Base-by-base conservation (phyloP, 495 filamentous ascomycete genomes). In the Sphaerosporella brunnea region DNA sequence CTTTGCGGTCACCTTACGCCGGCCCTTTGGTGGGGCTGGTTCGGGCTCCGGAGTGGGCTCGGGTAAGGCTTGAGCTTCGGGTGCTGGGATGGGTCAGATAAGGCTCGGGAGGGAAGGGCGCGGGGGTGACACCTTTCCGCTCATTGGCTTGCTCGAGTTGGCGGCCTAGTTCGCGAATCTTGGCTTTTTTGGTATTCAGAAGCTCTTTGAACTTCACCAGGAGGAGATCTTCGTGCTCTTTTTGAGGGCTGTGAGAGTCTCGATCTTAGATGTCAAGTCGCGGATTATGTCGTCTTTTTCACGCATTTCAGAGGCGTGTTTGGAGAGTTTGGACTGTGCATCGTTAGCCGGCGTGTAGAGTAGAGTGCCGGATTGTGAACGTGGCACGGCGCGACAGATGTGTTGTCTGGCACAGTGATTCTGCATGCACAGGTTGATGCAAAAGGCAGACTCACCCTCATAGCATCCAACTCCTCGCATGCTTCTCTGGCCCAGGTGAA, bases 221-320 rank as follows among this genome's bases (percentile, higher is more conserved):
- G 3, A 61, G 43, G 11, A 49, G 40, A 39, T 62, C 58, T 43
- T 64, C 64, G 24, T 67, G 65, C 40, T 65, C 57, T 45, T 64
- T 44, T 70, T 70, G 10, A 73, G 53, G 4, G 58, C 65, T 2
- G 65, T 65, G 34, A 73, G 65, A 37, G 67, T 65, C 47, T 65
- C 61, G 37, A 72, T 59, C n/a, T 72, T 53, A 11, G 66, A 53
- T 23, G 60, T 64, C 24, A 70, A 65, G 20, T 68, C 69, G 36
- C 67, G 59, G 19, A 65, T 66, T 48, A 47, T 45, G 46, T 60
- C 65, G 48, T 45, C 48, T 61, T 66, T 44, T 24, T 23, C 24
- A 24, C 9, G 19, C 19, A n/a, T 9, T 1, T 15, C n/a, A 19
- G 37, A 40, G 15, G 15, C n/a, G 18, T 16, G 37, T 32, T 32